Evolutionary conservation across 2,329 filamentous ascomycete species (phyloP).

Genomic region (Aspergillus sojae): DNA sequence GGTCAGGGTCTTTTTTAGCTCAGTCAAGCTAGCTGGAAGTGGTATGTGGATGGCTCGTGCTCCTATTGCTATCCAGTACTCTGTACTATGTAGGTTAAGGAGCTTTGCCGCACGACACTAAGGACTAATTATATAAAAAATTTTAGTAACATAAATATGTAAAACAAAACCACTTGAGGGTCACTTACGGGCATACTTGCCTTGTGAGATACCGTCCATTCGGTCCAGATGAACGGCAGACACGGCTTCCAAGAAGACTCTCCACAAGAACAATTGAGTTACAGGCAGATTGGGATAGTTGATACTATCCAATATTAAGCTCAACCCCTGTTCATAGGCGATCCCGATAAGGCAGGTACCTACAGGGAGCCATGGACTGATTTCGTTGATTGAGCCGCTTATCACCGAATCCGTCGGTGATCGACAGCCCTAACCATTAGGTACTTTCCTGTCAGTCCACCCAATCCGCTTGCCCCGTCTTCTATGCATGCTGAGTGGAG

Average conservation of each 20-base stretch:
- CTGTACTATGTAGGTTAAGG: not conserved
- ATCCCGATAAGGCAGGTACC: not conserved
- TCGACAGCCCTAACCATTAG: constrained; percentile 3
- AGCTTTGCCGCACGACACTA: not conserved
- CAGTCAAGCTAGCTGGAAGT: not conserved
- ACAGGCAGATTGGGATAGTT: not conserved
- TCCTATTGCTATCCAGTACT: not conserved
- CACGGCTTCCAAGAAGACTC: not conserved
- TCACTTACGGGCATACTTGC: not conserved
- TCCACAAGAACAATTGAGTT: not conserved
- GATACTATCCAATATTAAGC: not conserved
- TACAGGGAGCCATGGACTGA: not conserved
- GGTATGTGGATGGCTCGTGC: not conserved
- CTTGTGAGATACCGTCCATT: not conserved
- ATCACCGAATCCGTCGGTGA: not conserved
- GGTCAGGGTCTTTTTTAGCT: not conserved
- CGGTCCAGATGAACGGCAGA: not conserved
- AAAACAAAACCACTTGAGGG: too few species aligned
- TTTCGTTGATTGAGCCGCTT: not conserved
- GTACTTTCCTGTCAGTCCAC: not conserved
- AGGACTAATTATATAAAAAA: too few species aligned
- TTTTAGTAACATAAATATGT: too few species aligned
- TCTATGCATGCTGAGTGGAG: not conserved
- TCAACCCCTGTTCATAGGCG: not conserved
- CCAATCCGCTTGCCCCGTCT: not conserved